phyloP scores from a whole-genome alignment of 306 rosid genomes.

The Vicia sativa region DNA sequence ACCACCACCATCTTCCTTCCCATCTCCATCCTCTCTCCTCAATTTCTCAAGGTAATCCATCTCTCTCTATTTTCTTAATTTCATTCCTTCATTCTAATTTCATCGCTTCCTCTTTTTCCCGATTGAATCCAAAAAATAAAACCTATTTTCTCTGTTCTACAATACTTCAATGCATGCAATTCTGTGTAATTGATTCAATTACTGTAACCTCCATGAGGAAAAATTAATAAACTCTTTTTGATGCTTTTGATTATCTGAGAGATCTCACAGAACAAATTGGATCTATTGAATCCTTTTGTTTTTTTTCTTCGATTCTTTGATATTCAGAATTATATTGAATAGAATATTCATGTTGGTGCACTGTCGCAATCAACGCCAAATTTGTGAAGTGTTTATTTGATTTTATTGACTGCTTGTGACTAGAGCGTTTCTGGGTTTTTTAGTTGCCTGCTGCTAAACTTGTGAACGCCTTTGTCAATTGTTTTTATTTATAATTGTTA shows the following conservation, averaged over 20 bases:
- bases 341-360: background rate
- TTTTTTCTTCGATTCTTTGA: background rate
- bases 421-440: background rate
- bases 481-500: too few relatives aligned
- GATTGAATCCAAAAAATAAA: too few relatives aligned
- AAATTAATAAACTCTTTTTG: background rate
- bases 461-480: too few relatives aligned
- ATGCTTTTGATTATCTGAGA: background rate
- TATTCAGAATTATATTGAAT: background rate
- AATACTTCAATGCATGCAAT: background rate
- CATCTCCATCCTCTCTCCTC: too few relatives aligned
- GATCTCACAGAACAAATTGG: background rate
- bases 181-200: background rate
- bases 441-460: background rate
- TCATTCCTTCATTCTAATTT: too few relatives aligned
- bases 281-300: background rate
- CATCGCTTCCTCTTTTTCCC: too few relatives aligned
- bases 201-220: background rate
- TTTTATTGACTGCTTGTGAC: slow-evolving; percentile 15
- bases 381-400: slow-evolving; percentile 2
- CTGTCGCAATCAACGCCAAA: slow-evolving; percentile 21
- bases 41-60: too few relatives aligned
- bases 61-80: too few relatives aligned
- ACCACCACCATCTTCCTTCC: too few relatives aligned
- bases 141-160: background rate